A percentile compares a stretch with the other conserved stretches of the same genome.
Conservation (phyloP, 495 filamentous ascomycete genomes). For the Jackrogersella minutella region DNA sequence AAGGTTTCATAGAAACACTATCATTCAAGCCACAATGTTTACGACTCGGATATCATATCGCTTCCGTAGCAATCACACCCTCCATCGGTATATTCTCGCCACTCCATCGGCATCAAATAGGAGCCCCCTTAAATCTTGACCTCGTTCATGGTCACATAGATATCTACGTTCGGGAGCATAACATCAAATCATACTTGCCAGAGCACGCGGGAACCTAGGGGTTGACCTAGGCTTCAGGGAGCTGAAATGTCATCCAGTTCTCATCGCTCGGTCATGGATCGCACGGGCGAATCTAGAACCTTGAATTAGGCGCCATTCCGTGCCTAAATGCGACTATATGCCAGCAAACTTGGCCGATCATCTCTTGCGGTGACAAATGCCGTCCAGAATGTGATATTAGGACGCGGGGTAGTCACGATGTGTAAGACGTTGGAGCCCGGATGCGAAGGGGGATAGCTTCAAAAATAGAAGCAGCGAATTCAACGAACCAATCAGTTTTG, state of each 20-base stretch:
- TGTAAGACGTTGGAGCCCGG: constrained; percentile 26
- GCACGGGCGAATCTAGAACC: constrained; percentile 18
- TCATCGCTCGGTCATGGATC: constrained; percentile 1
- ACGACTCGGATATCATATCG: constrained; percentile 29
- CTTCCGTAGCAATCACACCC: constrained; percentile 33
- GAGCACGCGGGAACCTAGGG: constrained; percentile 2
- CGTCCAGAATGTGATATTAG: constrained; percentile 22
- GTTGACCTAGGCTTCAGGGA: background rate
- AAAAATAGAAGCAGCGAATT: constrained; percentile 30
- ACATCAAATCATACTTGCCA: constrained; percentile 18
- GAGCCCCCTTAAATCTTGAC: background rate
- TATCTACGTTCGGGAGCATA: constrained; percentile 9
- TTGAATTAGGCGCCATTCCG: constrained; percentile 25
- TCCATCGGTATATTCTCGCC: constrained; percentile 40
- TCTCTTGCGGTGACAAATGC: constrained; percentile 21
- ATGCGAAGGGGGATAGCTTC: constrained; percentile 12
- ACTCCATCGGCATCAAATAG: constrained; percentile 34
- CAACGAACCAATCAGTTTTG: constrained; percentile 22
- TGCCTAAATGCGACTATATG: constrained; percentile 36
- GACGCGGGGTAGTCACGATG: constrained; percentile 31
- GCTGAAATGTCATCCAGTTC: background rate
- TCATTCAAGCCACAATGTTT: constrained; percentile 9
- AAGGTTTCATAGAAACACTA: constrained; percentile 35
- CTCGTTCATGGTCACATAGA: background rate
- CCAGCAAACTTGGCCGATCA: constrained; percentile 25